These are phyloP conservation scores for Lithospermum erythrorhizon DNA, from an alignment of 257 asterid genomes.

Conservation along the genomic window DNA sequence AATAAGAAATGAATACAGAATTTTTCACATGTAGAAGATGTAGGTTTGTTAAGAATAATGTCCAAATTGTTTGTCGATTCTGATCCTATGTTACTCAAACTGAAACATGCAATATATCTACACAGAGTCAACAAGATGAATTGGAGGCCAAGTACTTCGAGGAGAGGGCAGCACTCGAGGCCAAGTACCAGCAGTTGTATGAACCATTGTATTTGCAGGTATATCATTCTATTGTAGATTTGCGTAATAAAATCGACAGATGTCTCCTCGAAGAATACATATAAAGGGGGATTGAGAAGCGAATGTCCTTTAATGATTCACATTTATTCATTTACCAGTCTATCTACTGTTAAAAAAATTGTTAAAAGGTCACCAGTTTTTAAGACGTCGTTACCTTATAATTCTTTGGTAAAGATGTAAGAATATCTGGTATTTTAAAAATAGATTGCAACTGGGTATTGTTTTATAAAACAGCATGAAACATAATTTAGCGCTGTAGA, in stretches of 20 bases:
- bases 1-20: too few species aligned
- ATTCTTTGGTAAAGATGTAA: too few species aligned
- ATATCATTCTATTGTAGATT: background rate
- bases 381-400: too few species aligned
- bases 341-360: too few species aligned
- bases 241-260: background rate
- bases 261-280: background rate
- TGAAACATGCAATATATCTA: background rate
- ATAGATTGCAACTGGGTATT: too few species aligned
- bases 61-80: background rate
- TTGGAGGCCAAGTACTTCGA: constrained; percentile 1
- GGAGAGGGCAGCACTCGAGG: constrained; percentile 7
- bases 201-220: constrained; percentile 1
- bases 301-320: background rate
- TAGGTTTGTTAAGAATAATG: background rate
- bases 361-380: too few species aligned
- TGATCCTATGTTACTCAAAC: background rate
- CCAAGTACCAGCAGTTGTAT: constrained; percentile 7
- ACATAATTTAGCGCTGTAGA: too few species aligned
- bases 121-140: constrained; percentile 8
- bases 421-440: too few species aligned
- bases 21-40: background rate
- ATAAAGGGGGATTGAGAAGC: background rate
- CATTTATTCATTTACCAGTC: too few species aligned
- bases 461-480: too few species aligned